These are phyloP conservation scores for Suillus cothurnatus DNA, from an alignment of 768 basidiomycete genomes.

Conservation along the genomic window DNA sequence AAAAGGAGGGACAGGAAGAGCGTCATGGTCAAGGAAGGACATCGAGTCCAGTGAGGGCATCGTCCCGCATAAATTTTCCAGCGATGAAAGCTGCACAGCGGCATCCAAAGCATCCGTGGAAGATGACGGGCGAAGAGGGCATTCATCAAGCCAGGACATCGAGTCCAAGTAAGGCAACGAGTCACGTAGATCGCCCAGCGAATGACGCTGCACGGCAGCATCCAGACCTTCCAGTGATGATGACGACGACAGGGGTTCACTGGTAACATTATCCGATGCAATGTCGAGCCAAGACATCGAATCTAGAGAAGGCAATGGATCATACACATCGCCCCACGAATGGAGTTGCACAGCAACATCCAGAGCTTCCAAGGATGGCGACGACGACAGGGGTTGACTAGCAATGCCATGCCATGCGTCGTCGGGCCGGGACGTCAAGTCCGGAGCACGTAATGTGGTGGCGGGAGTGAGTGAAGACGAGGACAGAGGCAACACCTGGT, in stretches of 20 bases:
- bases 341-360: neutral
- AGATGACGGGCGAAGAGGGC: neutral
- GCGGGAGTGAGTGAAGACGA: neutral
- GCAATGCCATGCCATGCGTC: neutral
- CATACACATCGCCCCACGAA: neutral
- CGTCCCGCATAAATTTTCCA: neutral
- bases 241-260: neutral
- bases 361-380: neutral
- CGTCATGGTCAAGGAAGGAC: neutral
- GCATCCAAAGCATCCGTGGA: constrained; percentile 2
- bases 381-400: neutral
- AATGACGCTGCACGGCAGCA: neutral
- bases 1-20: neutral
- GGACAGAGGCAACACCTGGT: neutral
- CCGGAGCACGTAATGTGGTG: neutral
- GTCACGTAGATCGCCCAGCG: neutral
- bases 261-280: neutral
- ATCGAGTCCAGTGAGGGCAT: neutral
- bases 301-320: neutral
- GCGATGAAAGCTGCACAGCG: constrained; percentile 1
- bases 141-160: constrained; percentile 4
- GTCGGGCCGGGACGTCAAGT: neutral
- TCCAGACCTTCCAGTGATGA: neutral
- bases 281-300: neutral
- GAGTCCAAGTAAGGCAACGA: neutral